phyloP scores from a whole-genome alignment of 176 grass and related monocot genomes.

The Phoenix roebelenii region DNA sequence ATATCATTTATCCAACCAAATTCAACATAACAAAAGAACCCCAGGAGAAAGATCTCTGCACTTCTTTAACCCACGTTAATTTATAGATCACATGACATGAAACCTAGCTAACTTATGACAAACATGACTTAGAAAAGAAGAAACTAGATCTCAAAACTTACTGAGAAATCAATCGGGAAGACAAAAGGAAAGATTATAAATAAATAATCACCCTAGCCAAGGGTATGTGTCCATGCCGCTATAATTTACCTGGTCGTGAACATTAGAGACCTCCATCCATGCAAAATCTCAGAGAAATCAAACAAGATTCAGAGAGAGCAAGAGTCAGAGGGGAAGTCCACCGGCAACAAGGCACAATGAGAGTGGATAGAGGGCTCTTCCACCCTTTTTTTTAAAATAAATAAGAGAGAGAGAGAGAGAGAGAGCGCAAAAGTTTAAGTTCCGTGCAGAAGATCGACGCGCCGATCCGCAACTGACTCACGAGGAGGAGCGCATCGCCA shows the following conservation, averaged over 20 bases:
- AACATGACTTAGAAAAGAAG: no score
- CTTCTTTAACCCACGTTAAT: no score
- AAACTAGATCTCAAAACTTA: no score
- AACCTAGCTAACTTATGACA: no score
- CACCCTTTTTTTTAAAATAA: background rate
- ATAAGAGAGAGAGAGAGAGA: background rate
- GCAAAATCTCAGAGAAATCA: conserved; percentile 1
- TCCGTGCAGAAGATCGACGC: conserved; percentile 6
- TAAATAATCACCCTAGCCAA: background rate
- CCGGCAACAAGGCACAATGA: no score
- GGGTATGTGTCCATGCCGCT: no score
- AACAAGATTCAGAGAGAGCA: background rate
- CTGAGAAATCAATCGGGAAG: background rate
- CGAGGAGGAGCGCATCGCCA: background rate
- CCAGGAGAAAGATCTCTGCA: no score
- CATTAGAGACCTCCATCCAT: conserved; percentile 7
- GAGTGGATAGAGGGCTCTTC: background rate
- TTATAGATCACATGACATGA: no score
- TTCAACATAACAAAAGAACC: no score
- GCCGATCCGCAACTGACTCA: background rate
- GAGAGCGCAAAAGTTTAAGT: background rate
- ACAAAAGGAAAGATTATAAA: background rate
- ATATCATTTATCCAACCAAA: no score
- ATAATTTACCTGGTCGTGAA: conserved; percentile 1
- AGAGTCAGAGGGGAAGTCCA: background rate